These are phyloP conservation scores for Epithele typhae DNA, from an alignment of 768 basidiomycete genomes.

Conservation along the genomic window DNA sequence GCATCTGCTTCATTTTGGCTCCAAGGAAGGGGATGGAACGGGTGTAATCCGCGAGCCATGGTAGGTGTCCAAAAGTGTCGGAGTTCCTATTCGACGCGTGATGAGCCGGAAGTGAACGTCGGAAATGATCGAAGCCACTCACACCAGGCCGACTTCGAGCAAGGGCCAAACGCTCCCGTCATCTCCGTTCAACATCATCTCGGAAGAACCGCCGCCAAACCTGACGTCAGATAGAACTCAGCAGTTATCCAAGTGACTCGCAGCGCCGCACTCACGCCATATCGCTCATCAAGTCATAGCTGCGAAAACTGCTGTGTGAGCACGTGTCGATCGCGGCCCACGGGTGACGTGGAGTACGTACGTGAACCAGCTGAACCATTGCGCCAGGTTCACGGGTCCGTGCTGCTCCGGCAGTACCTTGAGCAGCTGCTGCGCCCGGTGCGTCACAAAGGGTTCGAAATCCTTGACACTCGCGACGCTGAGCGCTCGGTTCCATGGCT, in stretches of 20 bases:
- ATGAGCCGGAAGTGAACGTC: constrained; percentile 9
- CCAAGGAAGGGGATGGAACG: constrained; percentile 11
- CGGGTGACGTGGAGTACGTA: constrained; percentile 20
- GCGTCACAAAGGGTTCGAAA: constrained; percentile 23
- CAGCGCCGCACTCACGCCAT: constrained; percentile 23
- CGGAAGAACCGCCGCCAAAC: constrained; percentile 36
- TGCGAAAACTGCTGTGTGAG: constrained; percentile 14
- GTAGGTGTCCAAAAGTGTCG: constrained; percentile 17
- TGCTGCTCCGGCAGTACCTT: constrained; percentile 10
- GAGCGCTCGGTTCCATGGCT: constrained; percentile 38
- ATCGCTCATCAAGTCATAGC: constrained; percentile 30
- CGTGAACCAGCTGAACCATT: constrained; percentile 36
- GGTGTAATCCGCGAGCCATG: constrained; percentile 24
- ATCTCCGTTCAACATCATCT: constrained; percentile 35
- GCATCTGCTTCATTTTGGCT: constrained; percentile 16
- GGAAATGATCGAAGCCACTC: constrained; percentile 2
- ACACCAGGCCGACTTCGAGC: constrained; percentile 28
- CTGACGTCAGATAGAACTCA: too few relatives aligned
- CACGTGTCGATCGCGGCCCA: background rate
- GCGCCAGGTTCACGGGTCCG: constrained; percentile 26
- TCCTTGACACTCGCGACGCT: constrained; percentile 29
- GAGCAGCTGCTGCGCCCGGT: constrained; percentile 25
- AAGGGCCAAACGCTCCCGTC: constrained; percentile 25
- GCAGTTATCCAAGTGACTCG: too few relatives aligned
- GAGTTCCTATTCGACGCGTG: constrained; percentile 9